Percentiles rank a stretch among this genome's conserved stretches.
Evolutionary conservation across 148 eudicot species (phyloP).

Genomic region (Rhododendron kiyosumense): DNA sequence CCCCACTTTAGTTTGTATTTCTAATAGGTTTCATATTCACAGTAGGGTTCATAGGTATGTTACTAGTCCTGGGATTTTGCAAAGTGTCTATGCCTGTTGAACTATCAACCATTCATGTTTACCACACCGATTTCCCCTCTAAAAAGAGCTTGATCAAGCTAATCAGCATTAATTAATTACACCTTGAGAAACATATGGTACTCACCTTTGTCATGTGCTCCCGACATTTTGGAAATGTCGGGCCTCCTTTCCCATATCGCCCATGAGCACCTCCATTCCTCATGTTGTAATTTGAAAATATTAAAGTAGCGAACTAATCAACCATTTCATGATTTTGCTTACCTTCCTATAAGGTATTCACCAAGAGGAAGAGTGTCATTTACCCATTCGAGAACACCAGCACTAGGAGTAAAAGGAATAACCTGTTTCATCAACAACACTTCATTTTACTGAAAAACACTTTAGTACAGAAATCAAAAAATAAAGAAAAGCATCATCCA

Average conservation of each 20-base stretch:
- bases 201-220: slow-evolving; percentile 82
- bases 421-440: slow-evolving; percentile 41
- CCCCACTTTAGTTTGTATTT: background rate
- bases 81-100: background rate
- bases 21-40: background rate
- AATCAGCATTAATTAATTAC: background rate
- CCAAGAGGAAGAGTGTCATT: slow-evolving; percentile 93
- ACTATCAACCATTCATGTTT: background rate
- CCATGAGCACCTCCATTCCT: slow-evolving; percentile 99
- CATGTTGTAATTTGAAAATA: slow-evolving; percentile 37
- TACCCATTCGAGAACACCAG: slow-evolving; percentile 99
- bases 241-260: slow-evolving; percentile 82
- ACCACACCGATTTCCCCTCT: background rate
- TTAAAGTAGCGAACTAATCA: background rate
- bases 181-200: slow-evolving; percentile 12
- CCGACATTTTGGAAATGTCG: slow-evolving; percentile 88
- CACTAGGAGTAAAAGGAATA: slow-evolving; percentile 98
- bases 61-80: background rate
- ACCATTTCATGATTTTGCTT: slow-evolving; percentile 17
- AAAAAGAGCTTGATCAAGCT: background rate
- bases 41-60: background rate
- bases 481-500: slow-evolving; percentile 7
- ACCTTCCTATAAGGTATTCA: slow-evolving; percentile 98
- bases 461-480: background rate
- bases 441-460: background rate